phyloP scores from a whole-genome alignment of 768 basidiomycete species.

The Leccinum uliginosum region DNA sequence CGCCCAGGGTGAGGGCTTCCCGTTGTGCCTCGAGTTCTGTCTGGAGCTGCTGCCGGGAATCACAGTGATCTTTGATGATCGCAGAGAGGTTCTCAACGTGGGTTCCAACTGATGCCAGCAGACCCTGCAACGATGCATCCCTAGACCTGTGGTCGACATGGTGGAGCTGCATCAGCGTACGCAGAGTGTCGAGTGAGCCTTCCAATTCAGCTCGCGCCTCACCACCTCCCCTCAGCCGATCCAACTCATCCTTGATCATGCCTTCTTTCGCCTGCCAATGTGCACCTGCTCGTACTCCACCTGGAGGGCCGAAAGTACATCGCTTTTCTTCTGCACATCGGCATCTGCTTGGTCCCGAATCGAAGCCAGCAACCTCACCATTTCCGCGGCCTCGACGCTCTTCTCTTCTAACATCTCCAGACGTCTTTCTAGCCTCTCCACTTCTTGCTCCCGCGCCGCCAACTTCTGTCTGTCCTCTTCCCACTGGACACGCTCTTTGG shows the following conservation, averaged over 20 bases:
- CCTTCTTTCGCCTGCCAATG: conserved; percentile 50
- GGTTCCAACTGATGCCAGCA: conserved; percentile 44
- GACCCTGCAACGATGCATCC: conserved; percentile 46
- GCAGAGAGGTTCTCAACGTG: conserved; percentile 49
- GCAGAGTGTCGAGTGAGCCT: conserved; percentile 43
- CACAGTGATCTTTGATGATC: conserved; percentile 39
- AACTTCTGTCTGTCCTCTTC: conserved; percentile 40
- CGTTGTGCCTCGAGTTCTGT: conserved; percentile 50
- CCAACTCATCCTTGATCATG: conserved; percentile 48
- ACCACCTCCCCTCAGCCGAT: conserved; percentile 36
- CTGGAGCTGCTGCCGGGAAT: conserved; percentile 46
- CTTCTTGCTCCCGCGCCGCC: conserved; percentile 34
- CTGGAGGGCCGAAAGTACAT: conserved; percentile 35
- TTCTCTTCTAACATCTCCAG: conserved; percentile 41
- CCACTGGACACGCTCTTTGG: conserved; percentile 49
- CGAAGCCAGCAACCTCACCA: conserved; percentile 37
- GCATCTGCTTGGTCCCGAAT: conserved; percentile 29
- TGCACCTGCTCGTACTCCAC: conserved; percentile 38
- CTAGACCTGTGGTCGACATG: conserved; percentile 46
- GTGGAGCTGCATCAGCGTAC: conserved; percentile 50
- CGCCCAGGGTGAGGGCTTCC: conserved; percentile 37
- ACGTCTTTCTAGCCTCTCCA: conserved; percentile 38
- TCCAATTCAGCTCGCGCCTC: conserved; percentile 49
- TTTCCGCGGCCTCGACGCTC: conserved; percentile 38
- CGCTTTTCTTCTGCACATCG: conserved; percentile 41